These are phyloP conservation scores for Cercospora zeae-maydis DNA, from an alignment of 2,329 filamentous ascomycete species.

Conservation along the genomic window DNA sequence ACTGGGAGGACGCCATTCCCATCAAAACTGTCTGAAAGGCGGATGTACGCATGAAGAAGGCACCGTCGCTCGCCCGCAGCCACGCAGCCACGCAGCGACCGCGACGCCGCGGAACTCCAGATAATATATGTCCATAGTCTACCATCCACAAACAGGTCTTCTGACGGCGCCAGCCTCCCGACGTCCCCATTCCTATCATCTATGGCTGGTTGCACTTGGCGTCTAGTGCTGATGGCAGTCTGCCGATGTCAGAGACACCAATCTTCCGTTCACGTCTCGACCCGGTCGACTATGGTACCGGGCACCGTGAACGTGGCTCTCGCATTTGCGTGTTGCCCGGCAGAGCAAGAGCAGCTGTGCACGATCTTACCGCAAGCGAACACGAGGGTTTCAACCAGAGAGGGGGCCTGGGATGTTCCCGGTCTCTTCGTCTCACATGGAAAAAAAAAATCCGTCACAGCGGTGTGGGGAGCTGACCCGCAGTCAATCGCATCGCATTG, in stretches of 20 bases:
- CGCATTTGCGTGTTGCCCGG: background rate
- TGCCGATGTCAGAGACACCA: no score
- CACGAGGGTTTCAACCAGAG: no score
- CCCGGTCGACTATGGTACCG: background rate
- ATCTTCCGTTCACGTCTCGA: no score
- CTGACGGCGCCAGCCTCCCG: background rate
- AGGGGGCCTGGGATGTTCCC: no score
- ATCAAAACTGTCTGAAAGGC: background rate
- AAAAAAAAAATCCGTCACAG: background rate
- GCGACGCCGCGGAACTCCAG: background rate
- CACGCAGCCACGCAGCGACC: background rate
- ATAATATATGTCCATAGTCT: background rate
- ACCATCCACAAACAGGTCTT: background rate
- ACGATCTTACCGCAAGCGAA: no score
- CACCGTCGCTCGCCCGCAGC: background rate
- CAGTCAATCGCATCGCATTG: constrained; percentile 10
- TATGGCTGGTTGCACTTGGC: no score
- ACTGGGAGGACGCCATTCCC: background rate
- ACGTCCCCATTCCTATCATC: background rate
- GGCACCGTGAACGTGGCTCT: background rate
- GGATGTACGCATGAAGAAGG: no score
- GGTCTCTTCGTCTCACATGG: no score
- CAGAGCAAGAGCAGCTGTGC: no score
- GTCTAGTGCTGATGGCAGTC: no score
- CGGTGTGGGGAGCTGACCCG: background rate